phyloP scores from a whole-genome alignment of 495 filamentous ascomycete species.

The Mycothermus thermophilus region DNA sequence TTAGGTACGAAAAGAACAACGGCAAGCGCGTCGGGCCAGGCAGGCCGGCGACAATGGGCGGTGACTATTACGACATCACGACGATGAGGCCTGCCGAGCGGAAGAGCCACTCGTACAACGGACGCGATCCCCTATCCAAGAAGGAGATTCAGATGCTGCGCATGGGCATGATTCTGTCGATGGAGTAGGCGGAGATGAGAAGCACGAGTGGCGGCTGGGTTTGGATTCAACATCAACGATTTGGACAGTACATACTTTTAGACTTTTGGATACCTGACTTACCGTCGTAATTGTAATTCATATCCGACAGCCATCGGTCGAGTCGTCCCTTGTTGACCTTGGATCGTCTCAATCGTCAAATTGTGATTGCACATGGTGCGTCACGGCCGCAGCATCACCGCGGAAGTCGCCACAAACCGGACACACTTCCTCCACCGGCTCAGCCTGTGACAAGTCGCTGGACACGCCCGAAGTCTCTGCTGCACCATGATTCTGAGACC shows the following conservation, averaged over 20 bases:
- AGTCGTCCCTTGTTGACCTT: too few relatives aligned
- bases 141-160: conserved; percentile 18
- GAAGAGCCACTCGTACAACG: conserved; percentile 8
- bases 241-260: too few relatives aligned
- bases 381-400: conserved; percentile 45
- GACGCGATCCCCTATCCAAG: conserved; percentile 18
- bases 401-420: conserved; percentile 46
- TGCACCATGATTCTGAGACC: too few relatives aligned
- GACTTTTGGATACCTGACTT: too few relatives aligned
- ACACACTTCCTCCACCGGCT: conserved; percentile 27
- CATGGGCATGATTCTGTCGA: conserved; percentile 15
- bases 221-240: too few relatives aligned
- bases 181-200: neutral
- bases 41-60: conserved; percentile 13
- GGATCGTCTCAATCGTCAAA: conserved; percentile 19
- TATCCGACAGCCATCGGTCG: too few relatives aligned
- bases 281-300: too few relatives aligned
- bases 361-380: conserved; percentile 44
- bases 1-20: conserved; percentile 2
- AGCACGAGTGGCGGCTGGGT: too few relatives aligned
- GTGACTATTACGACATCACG: conserved; percentile 23
- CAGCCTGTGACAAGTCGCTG: neutral
- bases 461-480: too few relatives aligned
- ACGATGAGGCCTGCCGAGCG: conserved; percentile 17
- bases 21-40: neutral